A percentile compares a stretch with the other conserved stretches of the same genome.
These are phyloP conservation scores for Odonthalia washingtoniensis DNA, from an alignment of 31 red algal genomes.

Conservation along the genomic window DNA sequence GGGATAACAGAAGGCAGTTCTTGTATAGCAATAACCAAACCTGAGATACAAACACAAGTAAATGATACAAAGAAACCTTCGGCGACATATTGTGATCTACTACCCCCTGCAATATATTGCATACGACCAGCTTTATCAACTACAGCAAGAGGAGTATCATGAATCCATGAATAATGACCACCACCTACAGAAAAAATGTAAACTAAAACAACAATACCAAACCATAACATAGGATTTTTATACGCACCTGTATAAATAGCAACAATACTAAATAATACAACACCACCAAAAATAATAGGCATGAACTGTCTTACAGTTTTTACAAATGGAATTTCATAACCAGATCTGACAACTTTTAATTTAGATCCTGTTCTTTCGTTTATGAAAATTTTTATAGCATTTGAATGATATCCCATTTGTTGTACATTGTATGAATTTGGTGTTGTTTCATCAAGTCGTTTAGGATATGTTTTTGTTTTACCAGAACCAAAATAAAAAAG, in stretches of 20 bases:
- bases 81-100: conserved; percentile 74
- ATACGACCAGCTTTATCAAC: conserved; percentile 56
- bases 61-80: conserved; percentile 77
- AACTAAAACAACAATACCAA: conserved; percentile 61
- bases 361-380: conserved; percentile 54
- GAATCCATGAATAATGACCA: conserved; percentile 83
- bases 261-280: conserved; percentile 15
- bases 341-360: conserved; percentile 39
- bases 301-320: conserved; percentile 44
- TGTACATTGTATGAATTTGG: conserved; percentile 40
- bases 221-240: conserved; percentile 80
- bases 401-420: conserved; percentile 27
- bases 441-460: conserved; percentile 38
- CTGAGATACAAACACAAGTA: conserved; percentile 74
- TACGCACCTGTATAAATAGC: conserved; percentile 55
- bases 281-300: conserved; percentile 53
- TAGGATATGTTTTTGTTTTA: conserved; percentile 43
- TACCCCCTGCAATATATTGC: conserved; percentile 66
- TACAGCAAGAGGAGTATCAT: conserved; percentile 64
- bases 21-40: conserved; percentile 67
- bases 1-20: conserved; percentile 70
- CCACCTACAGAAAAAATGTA: conserved; percentile 85
- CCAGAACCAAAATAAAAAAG: conserved; percentile 54
- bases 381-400: conserved; percentile 55
- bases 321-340: conserved; percentile 81